Conservation (phyloP, 768 basidiomycete genomes). For the Suillus subaureus region DNA sequence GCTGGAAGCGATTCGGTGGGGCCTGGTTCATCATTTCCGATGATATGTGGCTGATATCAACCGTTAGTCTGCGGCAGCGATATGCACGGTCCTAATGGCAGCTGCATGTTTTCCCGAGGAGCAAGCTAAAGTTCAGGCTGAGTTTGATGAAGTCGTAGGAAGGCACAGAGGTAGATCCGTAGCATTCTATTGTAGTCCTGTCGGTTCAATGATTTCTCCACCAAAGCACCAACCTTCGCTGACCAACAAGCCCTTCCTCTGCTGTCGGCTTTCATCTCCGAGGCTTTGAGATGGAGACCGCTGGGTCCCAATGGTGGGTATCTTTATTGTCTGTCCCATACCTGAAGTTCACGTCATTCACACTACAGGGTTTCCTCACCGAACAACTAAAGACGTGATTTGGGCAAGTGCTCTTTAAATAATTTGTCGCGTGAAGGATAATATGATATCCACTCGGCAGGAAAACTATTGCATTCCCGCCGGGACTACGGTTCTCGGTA, state of each 20-base stretch:
- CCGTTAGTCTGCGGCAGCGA: not conserved
- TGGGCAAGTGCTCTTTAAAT: not conserved
- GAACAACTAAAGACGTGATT: conserved; percentile 6
- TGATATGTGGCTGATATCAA: not conserved
- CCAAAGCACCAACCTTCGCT: not conserved
- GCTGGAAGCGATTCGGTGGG: not conserved
- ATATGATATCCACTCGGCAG: conserved; percentile 16
- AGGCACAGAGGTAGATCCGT: not conserved
- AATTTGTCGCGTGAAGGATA: not conserved
- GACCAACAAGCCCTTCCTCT: not conserved
- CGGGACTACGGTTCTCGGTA: conserved; percentile 24
- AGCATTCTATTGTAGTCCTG: not conserved
- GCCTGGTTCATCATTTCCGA: not conserved
- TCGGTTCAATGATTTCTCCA: not conserved
- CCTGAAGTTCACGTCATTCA: not conserved
- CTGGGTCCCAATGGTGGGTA: not conserved
- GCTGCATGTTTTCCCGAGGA: conserved; percentile 1
- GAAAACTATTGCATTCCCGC: conserved; percentile 26
- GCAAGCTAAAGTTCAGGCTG: conserved; percentile 1
- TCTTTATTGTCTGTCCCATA: not conserved
- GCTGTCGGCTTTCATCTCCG: not conserved
- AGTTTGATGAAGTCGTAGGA: not conserved
- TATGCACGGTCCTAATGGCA: not conserved
- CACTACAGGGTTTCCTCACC: conserved; percentile 6
- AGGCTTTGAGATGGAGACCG: not conserved